Percentiles rank a stretch among this genome's conserved stretches.
These are phyloP conservation scores for Didymella glomerata DNA, from an alignment of 2,329 filamentous ascomycete genomes.

Conservation along the genomic window DNA sequence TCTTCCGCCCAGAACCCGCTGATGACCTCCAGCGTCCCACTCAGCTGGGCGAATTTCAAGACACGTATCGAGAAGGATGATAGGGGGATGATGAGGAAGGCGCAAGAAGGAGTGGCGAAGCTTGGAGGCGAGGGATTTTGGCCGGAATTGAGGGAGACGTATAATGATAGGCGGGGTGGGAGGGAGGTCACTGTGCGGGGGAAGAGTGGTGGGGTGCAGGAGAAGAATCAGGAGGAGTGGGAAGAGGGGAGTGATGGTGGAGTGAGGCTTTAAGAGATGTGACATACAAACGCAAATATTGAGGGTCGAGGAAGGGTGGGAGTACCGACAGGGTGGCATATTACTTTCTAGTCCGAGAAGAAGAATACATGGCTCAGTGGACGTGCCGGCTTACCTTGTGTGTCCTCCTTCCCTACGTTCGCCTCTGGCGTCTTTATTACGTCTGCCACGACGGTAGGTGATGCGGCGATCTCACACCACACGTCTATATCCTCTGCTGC, in stretches of 20 bases:
- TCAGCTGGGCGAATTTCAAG: slow-evolving; percentile 10
- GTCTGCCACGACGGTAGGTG: background rate
- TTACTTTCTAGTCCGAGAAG: background rate
- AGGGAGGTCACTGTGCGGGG: background rate
- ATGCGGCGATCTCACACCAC: background rate
- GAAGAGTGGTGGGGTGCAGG: background rate
- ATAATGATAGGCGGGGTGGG: slow-evolving; percentile 11
- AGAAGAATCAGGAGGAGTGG: background rate
- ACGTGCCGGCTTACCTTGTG: background rate
- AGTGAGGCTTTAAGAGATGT: background rate
- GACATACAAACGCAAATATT: background rate
- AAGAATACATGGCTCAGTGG: background rate
- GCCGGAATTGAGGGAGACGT: slow-evolving; percentile 17
- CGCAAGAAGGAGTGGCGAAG: background rate
- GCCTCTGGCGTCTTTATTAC: background rate
- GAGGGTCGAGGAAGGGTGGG: background rate
- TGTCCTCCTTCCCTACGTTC: background rate
- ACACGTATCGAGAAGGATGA: slow-evolving; percentile 16
- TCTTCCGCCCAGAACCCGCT: background rate
- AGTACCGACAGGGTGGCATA: background rate
- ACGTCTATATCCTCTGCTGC: background rate
- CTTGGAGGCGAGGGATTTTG: slow-evolving; percentile 1
- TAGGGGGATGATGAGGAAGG: background rate
- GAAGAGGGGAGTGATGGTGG: background rate
- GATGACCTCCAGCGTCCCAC: background rate